Evolutionary conservation across 108 stramenopile genomes (phyloP).

Genomic region (Cyclotella baltica): DNA sequence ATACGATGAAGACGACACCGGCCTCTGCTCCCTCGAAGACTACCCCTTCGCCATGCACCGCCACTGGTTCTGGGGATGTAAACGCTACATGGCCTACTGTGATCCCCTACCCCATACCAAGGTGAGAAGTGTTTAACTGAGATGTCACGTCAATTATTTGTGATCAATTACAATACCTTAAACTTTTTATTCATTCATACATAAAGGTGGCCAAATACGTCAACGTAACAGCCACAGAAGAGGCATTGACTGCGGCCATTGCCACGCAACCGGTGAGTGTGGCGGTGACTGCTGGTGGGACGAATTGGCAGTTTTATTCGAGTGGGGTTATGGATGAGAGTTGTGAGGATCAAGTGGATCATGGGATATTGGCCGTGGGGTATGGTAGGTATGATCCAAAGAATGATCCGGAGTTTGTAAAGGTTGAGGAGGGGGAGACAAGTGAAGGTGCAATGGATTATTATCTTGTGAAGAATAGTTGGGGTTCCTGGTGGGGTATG

Average conservation of each 20-base stretch:
- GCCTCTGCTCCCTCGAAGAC: slow-evolving; percentile 88
- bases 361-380: slow-evolving; percentile 95
- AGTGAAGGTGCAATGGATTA: slow-evolving; percentile 31
- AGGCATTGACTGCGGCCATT: slow-evolving; percentile 75
- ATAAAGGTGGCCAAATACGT: slow-evolving; percentile 84
- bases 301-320: slow-evolving; percentile 96
- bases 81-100: slow-evolving; percentile 70
- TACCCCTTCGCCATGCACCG: slow-evolving; percentile 84
- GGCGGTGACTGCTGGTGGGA: slow-evolving; percentile 80
- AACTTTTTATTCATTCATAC: too few relatives aligned
- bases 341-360: slow-evolving; percentile 89
- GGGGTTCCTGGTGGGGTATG: slow-evolving; percentile 90
- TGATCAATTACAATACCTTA: too few relatives aligned
- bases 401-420: slow-evolving; percentile 53
- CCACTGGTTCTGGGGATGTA: slow-evolving; percentile 58
- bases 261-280: slow-evolving; percentile 83
- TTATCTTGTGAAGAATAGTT: slow-evolving; percentile 70
- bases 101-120: slow-evolving; percentile 73
- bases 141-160: too few relatives aligned
- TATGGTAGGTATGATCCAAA: slow-evolving; percentile 89
- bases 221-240: slow-evolving; percentile 76
- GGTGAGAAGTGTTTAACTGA: too few relatives aligned
- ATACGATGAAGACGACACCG: slow-evolving; percentile 84
- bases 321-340: slow-evolving; percentile 85
- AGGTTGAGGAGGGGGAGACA: slow-evolving; percentile 22